A percentile compares a stretch with the other conserved stretches of the same genome.
phyloP scores from a whole-genome alignment of 148 eudicot species.

The Rhododendron ovatum region DNA sequence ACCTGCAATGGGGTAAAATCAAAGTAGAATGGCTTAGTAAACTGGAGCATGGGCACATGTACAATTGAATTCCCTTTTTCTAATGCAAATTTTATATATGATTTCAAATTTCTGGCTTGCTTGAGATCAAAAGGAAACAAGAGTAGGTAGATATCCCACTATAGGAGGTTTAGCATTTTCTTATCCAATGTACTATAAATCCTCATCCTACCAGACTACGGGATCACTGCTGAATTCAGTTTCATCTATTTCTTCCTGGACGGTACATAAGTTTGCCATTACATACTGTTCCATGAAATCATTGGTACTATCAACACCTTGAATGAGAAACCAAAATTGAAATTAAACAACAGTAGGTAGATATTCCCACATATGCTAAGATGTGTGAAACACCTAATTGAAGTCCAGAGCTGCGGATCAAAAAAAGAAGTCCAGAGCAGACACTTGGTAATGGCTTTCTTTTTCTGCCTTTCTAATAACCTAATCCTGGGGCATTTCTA shows the following conservation, averaged over 20 bases:
- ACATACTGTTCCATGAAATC: background rate
- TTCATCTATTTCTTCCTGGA: background rate
- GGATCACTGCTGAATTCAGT: background rate
- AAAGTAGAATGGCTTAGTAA: background rate
- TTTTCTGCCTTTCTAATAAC: background rate
- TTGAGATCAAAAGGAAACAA: background rate
- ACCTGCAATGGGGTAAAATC: slow-evolving; percentile 43
- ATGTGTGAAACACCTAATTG: background rate
- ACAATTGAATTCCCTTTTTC: background rate
- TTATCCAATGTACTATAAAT: background rate
- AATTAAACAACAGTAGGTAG: background rate
- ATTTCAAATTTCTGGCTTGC: background rate
- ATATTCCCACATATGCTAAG: background rate
- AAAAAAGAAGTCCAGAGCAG: background rate
- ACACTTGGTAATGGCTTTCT: background rate
- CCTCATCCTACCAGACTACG: background rate
- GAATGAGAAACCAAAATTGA: background rate
- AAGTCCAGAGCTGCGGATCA: background rate
- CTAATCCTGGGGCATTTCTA: background rate
- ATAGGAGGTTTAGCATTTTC: background rate
- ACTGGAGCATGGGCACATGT: background rate
- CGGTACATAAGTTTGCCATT: background rate
- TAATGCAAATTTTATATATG: background rate
- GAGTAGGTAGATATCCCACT: background rate
- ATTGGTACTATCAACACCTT: background rate